Evolutionary conservation across 176 grass and related monocot species (phyloP).

Genomic region (Phragmites australis): DNA sequence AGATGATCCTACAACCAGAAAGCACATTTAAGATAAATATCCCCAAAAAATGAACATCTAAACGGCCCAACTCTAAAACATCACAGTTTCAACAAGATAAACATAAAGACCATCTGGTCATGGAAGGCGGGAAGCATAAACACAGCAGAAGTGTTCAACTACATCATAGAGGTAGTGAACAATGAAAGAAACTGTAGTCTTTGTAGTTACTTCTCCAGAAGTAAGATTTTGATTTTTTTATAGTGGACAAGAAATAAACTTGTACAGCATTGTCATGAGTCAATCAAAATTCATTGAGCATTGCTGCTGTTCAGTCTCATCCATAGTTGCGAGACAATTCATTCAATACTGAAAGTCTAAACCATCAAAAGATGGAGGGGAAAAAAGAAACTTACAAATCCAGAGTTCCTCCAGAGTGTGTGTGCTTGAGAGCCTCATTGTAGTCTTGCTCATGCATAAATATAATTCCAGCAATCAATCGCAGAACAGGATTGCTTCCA

Average conservation of each 20-base stretch:
- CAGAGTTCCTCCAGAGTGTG: constrained; percentile 69
- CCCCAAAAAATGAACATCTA: neutral
- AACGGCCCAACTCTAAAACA: neutral
- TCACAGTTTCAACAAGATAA: constrained; percentile 14
- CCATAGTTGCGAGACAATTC: constrained; percentile 5
- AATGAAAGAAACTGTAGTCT: neutral
- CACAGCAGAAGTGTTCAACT: neutral
- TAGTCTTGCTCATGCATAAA: constrained; percentile 78
- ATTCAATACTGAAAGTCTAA: constrained; percentile 14
- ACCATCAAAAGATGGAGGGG: neutral
- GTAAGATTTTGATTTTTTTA: neutral
- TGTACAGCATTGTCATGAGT: neutral
- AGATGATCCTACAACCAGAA: no score
- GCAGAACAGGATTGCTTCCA: constrained; percentile 63
- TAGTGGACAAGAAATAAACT: neutral
- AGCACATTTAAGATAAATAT: no score
- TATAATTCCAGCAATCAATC: constrained; percentile 66
- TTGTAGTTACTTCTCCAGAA: neutral
- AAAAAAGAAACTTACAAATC: constrained; percentile 54
- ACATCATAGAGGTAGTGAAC: neutral
- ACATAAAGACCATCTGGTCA: neutral
- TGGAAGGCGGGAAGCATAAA: neutral
- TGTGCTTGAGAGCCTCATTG: constrained; percentile 70
- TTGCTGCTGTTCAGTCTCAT: constrained; percentile 1
- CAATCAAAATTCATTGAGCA: neutral